Conservation (phyloP, 805 yeast species). For the Maudiozyma turicensis region DNA sequence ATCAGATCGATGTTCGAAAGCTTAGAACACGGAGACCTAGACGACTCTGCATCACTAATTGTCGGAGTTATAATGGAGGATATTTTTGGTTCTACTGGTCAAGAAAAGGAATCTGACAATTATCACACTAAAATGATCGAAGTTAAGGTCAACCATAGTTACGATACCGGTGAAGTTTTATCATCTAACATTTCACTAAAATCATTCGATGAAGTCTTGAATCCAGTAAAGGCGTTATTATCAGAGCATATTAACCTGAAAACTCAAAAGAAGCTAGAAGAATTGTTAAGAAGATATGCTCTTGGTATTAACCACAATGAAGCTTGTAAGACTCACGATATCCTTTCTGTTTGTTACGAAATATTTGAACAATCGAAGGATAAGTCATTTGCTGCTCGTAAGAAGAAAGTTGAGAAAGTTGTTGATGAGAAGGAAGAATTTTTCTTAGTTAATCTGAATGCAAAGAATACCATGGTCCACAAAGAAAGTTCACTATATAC, state of each 20-base stretch:
- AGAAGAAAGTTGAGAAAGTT: constrained; percentile 13
- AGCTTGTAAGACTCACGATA: constrained; percentile 46
- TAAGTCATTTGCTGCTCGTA: constrained; percentile 7
- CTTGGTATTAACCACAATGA: constrained; percentile 69
- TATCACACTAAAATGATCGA: constrained; percentile 80
- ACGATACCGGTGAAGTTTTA: constrained; percentile 74
- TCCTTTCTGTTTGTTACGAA: constrained; percentile 65
- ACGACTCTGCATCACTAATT: constrained; percentile 49
- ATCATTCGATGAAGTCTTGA: constrained; percentile 46
- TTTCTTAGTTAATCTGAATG: constrained; percentile 62
- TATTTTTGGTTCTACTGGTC: constrained; percentile 82
- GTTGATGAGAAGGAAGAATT: constrained; percentile 46
- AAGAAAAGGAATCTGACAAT: constrained; percentile 91
- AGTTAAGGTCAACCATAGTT: constrained; percentile 81
- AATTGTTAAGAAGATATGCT: constrained; percentile 64
- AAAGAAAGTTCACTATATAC: constrained; percentile 47
- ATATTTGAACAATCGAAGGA: constrained; percentile 46
- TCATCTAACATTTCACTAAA: constrained; percentile 53
- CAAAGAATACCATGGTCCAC: constrained; percentile 46
- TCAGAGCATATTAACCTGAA: constrained; percentile 56
- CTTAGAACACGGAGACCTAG: constrained; percentile 63
- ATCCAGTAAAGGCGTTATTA: constrained; percentile 59
- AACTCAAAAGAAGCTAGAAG: constrained; percentile 67
- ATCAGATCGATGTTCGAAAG: constrained; percentile 41
- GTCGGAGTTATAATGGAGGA: constrained; percentile 83